A percentile compares a stretch with the other conserved stretches of the same genome.
Conservation (phyloP, 805 yeast genomes). For the Metschnikowia santaceciliae region DNA sequence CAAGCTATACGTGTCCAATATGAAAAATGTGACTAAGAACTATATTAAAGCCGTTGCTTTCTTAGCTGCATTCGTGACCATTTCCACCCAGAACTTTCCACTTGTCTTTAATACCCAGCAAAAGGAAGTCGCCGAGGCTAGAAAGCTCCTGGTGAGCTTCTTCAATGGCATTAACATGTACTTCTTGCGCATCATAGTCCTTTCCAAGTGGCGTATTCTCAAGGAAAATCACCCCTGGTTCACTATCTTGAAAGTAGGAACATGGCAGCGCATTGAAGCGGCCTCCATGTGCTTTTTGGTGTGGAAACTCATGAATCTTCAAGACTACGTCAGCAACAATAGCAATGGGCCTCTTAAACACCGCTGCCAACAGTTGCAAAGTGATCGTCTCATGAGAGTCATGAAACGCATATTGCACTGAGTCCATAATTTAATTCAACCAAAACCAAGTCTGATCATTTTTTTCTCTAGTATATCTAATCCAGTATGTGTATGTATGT, state of each 20-base stretch:
- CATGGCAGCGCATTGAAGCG: slow-evolving; percentile 34
- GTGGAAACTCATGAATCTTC: slow-evolving; percentile 36
- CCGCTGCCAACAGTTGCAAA: slow-evolving; percentile 11
- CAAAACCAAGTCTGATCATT: neutral
- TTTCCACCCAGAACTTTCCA: slow-evolving; percentile 19
- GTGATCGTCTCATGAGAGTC: slow-evolving; percentile 15
- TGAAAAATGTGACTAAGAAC: slow-evolving; percentile 28
- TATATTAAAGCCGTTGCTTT: slow-evolving; percentile 36
- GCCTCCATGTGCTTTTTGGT: slow-evolving; percentile 32
- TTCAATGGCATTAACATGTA: slow-evolving; percentile 30
- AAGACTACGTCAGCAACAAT: slow-evolving; percentile 26
- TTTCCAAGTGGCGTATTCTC: slow-evolving; percentile 40
- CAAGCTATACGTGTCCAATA: slow-evolving; percentile 14
- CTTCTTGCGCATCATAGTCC: slow-evolving; percentile 29
- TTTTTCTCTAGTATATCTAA: no score
- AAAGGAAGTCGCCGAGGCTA: slow-evolving; percentile 11
- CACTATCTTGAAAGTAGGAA: slow-evolving; percentile 20
- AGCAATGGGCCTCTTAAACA: slow-evolving; percentile 9
- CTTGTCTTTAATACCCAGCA: slow-evolving; percentile 10
- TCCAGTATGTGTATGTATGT: no score
- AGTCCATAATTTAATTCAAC: neutral
- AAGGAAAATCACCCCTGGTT: slow-evolving; percentile 38
- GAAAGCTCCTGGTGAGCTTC: slow-evolving; percentile 24
- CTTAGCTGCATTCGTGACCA: slow-evolving; percentile 27
- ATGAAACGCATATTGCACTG: slow-evolving; percentile 10